Evolutionary conservation across 2,329 filamentous ascomycete genomes (phyloP).

Genomic region (Ophiostoma quercus): DNA sequence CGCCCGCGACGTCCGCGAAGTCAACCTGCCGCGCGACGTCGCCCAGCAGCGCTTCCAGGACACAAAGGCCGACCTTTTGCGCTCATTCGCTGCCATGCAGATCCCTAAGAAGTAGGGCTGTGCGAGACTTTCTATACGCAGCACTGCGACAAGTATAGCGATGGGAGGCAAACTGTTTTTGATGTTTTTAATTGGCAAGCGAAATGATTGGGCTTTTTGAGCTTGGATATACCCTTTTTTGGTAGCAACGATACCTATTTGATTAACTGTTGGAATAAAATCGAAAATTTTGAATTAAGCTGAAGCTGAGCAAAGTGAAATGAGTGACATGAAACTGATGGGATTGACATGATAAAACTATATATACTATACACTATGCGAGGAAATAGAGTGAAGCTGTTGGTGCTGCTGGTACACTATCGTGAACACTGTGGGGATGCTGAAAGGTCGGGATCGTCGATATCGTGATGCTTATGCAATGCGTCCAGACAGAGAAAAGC

Average conservation of each 20-base stretch:
- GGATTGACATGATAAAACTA: no score
- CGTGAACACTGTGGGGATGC: background rate
- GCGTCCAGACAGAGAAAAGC: constrained; percentile 63
- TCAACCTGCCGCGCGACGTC: constrained; percentile 35
- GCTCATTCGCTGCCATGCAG: constrained; percentile 30
- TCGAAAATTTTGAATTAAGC: background rate
- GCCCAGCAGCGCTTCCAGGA: constrained; percentile 39
- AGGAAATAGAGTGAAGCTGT: background rate
- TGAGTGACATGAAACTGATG: background rate
- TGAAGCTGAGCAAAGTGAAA: background rate
- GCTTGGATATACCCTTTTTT: constrained; percentile 2
- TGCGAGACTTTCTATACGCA: background rate
- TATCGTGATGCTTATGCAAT: constrained; percentile 37
- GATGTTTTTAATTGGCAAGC: no score
- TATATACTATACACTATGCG: background rate
- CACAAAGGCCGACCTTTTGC: constrained; percentile 45
- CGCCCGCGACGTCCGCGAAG: constrained; percentile 30
- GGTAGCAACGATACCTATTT: constrained; percentile 1
- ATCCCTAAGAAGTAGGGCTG: background rate
- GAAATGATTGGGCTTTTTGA: background rate
- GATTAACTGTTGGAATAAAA: background rate
- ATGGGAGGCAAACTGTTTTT: background rate
- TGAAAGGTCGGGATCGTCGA: background rate
- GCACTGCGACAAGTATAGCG: background rate
- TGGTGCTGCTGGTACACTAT: background rate